Evolutionary conservation across 225 moss, liverwort and hornwort genomes (phyloP), one percentile per base, ranked within the genome.

Genomic region (Pleurozium schreberi): DNA sequence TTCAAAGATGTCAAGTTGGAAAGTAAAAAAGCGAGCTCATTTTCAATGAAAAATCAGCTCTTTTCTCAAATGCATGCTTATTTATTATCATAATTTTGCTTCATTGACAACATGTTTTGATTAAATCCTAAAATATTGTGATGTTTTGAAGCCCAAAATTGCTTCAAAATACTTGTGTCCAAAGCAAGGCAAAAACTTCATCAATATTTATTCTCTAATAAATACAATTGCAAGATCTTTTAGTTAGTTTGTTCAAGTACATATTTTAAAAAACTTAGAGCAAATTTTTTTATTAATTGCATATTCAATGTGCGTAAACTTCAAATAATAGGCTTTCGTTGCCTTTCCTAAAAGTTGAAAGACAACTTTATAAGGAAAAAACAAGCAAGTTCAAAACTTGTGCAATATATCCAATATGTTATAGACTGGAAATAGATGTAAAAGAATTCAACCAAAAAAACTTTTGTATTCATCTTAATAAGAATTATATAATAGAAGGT

Each of bases 211-310:
- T 73, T 45, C 6, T 71, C 3, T 71, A 43, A 30, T 3, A 73
- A 70, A 74, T 74, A 2, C 11, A 74, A 18, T 0, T 4, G 0
- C 30, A 6, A 8, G 1, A 47, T 31, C 0, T 0, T 17, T 45
- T 73, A 17, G 2, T 43, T 28, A 3, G 17, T 30, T 74, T 74
- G 7, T 74, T 31, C 7, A 74, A 18, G 17, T 31, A 18, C 3
- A 47, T 31, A 11, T 11, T 43, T 0, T 30, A 47, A 5, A 6
- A 43, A 47, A 14, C 2, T 73, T 0, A 45, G 0, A 30, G 6
- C 2, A 28, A 69, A n/a, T 4, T 0, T 11, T 6, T 4, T 12
- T 2, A 15, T 5, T 17, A 28, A 18, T 7, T 45, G 0, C 4
- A 47, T 19, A 0, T 47, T 30, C 2, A 18, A 47, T 18, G 33